Conservation (phyloP, 371 early-diverging fungal genomes). For the Mucor racemosus region DNA sequence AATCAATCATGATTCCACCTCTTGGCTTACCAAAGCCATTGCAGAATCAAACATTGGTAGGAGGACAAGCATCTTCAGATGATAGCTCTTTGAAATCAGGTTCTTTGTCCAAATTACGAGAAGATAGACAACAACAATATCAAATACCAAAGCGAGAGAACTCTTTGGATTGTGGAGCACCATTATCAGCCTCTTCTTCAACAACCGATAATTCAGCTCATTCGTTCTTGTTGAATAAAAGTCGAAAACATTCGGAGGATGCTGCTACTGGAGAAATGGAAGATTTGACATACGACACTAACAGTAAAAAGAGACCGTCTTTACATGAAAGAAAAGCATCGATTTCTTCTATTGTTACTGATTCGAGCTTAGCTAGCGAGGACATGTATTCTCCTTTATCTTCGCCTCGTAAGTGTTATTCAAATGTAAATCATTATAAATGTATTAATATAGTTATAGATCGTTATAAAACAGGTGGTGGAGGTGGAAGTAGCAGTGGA, state of each 20-base stretch:
- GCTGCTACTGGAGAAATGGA: constrained; percentile 21
- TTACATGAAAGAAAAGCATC: constrained; percentile 33
- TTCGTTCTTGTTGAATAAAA: constrained; percentile 8
- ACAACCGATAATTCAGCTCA: constrained; percentile 9
- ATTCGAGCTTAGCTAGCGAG: constrained; percentile 31
- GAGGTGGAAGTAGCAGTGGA: background rate
- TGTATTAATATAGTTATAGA: constrained; percentile 8
- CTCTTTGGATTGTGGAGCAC: constrained; percentile 21
- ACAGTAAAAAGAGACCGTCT: constrained; percentile 16
- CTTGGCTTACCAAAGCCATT: constrained; percentile 11
- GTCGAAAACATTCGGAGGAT: constrained; percentile 10
- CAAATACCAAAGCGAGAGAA: constrained; percentile 24
- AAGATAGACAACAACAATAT: constrained; percentile 29
- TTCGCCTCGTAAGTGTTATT: constrained; percentile 29
- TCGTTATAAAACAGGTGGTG: constrained; percentile 7
- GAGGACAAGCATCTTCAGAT: background rate
- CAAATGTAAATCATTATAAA: background rate
- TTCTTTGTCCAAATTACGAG: constrained; percentile 35
- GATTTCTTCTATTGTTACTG: constrained; percentile 34
- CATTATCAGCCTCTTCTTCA: constrained; percentile 23
- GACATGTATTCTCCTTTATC: constrained; percentile 28
- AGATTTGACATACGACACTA: background rate
- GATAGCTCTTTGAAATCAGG: constrained; percentile 34
- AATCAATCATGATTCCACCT: constrained; percentile 17
- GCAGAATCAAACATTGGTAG: background rate